Evolutionary conservation across 345 rosid genomes (phyloP).

Genomic region (Garcia nutans): DNA sequence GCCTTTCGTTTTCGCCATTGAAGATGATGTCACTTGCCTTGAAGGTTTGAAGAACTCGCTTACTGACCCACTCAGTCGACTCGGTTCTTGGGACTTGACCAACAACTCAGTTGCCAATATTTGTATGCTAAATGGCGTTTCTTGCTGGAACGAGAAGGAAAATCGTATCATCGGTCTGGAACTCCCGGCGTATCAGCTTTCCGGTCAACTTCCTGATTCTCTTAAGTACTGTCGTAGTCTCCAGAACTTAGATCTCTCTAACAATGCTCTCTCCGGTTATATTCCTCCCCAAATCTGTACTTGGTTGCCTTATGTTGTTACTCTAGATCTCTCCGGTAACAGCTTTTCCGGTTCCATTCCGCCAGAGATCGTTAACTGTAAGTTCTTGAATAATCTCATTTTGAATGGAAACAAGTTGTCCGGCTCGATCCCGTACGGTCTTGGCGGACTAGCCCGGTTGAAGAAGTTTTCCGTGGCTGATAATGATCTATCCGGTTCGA

Average conservation of each 20-base stretch:
- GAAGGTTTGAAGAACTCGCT: slow-evolving; percentile 52
- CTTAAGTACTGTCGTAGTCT: slow-evolving; percentile 63
- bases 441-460: slow-evolving; percentile 49
- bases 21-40: slow-evolving; percentile 77
- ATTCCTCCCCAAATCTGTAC: slow-evolving; percentile 61
- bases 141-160: slow-evolving; percentile 87
- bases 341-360: slow-evolving; percentile 68
- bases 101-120: slow-evolving; percentile 53
- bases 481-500: slow-evolving; percentile 59
- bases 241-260: slow-evolving; percentile 68
- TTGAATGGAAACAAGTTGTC: slow-evolving; percentile 57
- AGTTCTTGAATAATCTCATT: slow-evolving; percentile 52
- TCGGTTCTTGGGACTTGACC: slow-evolving; percentile 60
- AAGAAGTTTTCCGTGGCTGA: slow-evolving; percentile 61
- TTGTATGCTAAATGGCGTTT: slow-evolving; percentile 68
- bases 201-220: slow-evolving; percentile 63
- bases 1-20: slow-evolving; percentile 22
- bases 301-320: slow-evolving; percentile 77
- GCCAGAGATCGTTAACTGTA: slow-evolving; percentile 57
- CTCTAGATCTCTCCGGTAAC: slow-evolving; percentile 68
- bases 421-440: slow-evolving; percentile 63
- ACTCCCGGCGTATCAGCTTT: slow-evolving; percentile 52
- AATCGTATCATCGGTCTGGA: slow-evolving; percentile 57
- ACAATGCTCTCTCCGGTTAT: slow-evolving; percentile 58
- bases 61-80: slow-evolving; percentile 43